Evolutionary conservation across 2,329 filamentous ascomycete genomes (phyloP), one percentile per base, ranked within the genome.

Genomic region (Trichothecium sympodiale): DNA sequence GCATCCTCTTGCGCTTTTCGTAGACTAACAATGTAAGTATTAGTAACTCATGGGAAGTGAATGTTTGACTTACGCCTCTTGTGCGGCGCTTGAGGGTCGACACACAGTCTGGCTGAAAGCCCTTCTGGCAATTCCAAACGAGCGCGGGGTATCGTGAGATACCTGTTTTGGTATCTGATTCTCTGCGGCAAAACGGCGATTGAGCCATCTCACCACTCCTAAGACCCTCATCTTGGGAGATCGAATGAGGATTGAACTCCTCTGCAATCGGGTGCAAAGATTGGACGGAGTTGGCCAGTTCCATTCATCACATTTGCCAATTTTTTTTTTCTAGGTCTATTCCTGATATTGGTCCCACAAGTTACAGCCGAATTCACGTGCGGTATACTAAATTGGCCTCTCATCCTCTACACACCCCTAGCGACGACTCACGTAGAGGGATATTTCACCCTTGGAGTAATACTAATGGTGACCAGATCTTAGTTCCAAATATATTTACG

Each of bases 1-100:
- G 67, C 62, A 38, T 70, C 67, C 34, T 74, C 65, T 45, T 74
- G 68, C 7, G 71, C 68, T 42, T 71, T 67, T 46, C 62, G 67
- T 42, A 76, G 53, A 36, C 59, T 62, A 26, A 3, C 34, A 12
- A 29, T 6, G 15, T 9, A 4, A 9, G 28, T 29, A 42, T 49
- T 14, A 50, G 46, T 27, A 35, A 40, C 23, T 12, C 9, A 18
- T 15, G 18, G 29, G 13, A 14, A 25, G 14, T 34, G 18, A 16
- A 25, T 30, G 31, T 20, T 39, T 12, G 10, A 23, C 57, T 45
- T 50, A 63, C 60, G 61, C 61, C 50, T 63, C 60, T 41, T 62
- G 60, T 29, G 61, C 62, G 38, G 58, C 61, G 35, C 43, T 54
- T 31, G 50, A 50, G 8, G 39, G 33, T 27, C 46, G 47, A 37